These are phyloP conservation scores for Cystobasidium tubakii DNA, from an alignment of 768 basidiomycete genomes.

Conservation along the genomic window DNA sequence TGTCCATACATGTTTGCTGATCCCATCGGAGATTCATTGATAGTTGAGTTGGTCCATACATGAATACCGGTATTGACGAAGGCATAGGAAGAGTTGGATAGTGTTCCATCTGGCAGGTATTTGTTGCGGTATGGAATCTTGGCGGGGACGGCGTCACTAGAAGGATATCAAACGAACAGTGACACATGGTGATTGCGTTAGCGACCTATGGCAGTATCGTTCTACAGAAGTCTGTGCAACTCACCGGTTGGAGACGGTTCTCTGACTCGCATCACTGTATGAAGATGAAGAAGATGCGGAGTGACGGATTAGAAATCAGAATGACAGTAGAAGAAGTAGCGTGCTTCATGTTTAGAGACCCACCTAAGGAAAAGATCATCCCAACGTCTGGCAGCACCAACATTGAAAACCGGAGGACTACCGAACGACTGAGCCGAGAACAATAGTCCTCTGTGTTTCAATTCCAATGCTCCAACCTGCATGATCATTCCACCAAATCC, in stretches of 20 bases:
- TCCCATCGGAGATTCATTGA: not conserved
- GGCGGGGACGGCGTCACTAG: slow-evolving; percentile 16
- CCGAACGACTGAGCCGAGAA: slow-evolving; percentile 38
- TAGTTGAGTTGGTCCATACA: not conserved
- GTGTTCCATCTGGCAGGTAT: not conserved
- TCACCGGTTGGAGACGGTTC: slow-evolving; percentile 35
- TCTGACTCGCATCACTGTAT: slow-evolving; percentile 28
- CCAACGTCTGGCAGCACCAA: slow-evolving; percentile 16
- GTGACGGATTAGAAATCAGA: no score
- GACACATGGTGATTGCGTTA: not conserved
- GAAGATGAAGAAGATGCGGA: not conserved
- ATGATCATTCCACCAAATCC: slow-evolving; percentile 39
- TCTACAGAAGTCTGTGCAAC: not conserved
- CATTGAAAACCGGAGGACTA: slow-evolving; percentile 37
- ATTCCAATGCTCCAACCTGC: slow-evolving; percentile 38
- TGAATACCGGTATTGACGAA: slow-evolving; percentile 40
- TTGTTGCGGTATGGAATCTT: slow-evolving; percentile 12
- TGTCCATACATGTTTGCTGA: slow-evolving; percentile 37
- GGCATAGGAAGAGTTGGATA: slow-evolving; percentile 2
- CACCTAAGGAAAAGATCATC: slow-evolving; percentile 31
- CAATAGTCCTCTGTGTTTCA: slow-evolving; percentile 30
- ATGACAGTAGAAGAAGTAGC: no score
- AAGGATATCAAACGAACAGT: not conserved
- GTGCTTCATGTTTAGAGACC: not conserved
- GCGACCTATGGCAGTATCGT: not conserved